A percentile compares a stretch with the other conserved stretches of the same genome.
Evolutionary conservation across 148 eudicot species (phyloP).

Genomic region (Polygonum maritimum): DNA sequence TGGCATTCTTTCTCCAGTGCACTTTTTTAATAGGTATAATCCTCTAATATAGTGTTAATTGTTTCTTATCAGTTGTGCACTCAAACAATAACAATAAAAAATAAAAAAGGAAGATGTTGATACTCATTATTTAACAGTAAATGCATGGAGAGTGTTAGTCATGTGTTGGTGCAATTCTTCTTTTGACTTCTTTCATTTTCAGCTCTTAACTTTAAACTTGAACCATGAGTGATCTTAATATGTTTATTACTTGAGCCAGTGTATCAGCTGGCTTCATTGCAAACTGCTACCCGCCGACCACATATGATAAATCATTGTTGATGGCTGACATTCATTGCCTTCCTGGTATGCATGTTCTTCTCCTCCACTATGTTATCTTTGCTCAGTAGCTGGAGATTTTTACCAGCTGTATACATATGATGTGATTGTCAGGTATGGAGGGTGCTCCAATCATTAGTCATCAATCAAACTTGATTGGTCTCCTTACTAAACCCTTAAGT

Average conservation of each 20-base stretch:
- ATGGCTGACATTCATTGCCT: constrained; percentile 97
- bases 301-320: constrained; percentile 46
- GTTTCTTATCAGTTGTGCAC: neutral
- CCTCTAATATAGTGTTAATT: neutral
- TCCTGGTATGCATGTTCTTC: constrained; percentile 51
- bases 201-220: neutral
- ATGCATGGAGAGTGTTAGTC: neutral
- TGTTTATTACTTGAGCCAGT: constrained; percentile 37
- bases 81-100: neutral
- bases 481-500: constrained; percentile 67
- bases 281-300: constrained; percentile 61
- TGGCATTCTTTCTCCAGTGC: constrained; percentile 80
- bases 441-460: constrained; percentile 79
- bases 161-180: neutral
- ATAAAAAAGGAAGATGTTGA: neutral
- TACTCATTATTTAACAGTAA: neutral
- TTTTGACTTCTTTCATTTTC: neutral
- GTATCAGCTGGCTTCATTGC: constrained; percentile 71
- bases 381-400: constrained; percentile 10
- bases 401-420: constrained; percentile 8
- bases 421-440: constrained; percentile 68
- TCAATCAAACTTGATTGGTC: constrained; percentile 56
- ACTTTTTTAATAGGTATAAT: constrained; percentile 84
- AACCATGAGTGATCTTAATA: neutral
- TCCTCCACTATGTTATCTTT: neutral